Percentiles rank a stretch among this genome's conserved stretches.
These are phyloP conservation scores for Euptelea pleiosperma DNA, from an alignment of 164 flowering plant genomes.

Conservation along the genomic window DNA sequence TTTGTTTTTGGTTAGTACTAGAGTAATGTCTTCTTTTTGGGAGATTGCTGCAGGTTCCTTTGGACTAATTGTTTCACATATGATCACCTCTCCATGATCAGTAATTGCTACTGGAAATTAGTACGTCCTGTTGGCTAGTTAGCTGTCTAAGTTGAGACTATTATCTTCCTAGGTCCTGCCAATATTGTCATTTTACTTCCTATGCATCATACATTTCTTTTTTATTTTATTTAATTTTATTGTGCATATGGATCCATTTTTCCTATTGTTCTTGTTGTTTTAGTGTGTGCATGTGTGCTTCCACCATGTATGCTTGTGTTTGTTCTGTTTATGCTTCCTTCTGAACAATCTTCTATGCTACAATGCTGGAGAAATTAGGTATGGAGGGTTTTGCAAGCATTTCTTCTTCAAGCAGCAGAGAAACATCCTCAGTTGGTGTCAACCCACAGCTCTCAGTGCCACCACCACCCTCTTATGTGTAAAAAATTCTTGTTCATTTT, in stretches of 20 bases:
- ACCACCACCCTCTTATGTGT: constrained; percentile 66
- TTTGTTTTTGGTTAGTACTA: neutral
- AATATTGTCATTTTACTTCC: neutral
- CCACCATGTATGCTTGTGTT: neutral
- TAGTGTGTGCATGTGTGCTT: neutral
- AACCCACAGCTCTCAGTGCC: constrained; percentile 52
- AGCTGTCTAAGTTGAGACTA: neutral
- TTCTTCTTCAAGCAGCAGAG: constrained; percentile 46
- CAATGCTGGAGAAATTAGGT: constrained; percentile 24
- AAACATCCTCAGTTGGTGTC: constrained; percentile 71
- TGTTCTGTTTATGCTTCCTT: constrained; percentile 1
- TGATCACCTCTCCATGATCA: too few species aligned
- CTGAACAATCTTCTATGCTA: neutral
- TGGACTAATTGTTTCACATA: too few species aligned
- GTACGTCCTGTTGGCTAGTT: neutral
- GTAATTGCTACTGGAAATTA: neutral
- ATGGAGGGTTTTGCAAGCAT: constrained; percentile 52
- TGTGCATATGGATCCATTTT: too few species aligned
- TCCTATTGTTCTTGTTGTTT: too few species aligned
- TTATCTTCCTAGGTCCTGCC: neutral
- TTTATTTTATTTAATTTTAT: too few species aligned
- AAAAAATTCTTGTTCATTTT: constrained; percentile 17
- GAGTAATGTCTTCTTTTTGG: neutral
- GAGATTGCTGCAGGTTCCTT: neutral
- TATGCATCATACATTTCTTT: neutral